phyloP scores from a whole-genome alignment of 2,329 filamentous ascomycete genomes.

The Ophioceras dolichostomum region DNA sequence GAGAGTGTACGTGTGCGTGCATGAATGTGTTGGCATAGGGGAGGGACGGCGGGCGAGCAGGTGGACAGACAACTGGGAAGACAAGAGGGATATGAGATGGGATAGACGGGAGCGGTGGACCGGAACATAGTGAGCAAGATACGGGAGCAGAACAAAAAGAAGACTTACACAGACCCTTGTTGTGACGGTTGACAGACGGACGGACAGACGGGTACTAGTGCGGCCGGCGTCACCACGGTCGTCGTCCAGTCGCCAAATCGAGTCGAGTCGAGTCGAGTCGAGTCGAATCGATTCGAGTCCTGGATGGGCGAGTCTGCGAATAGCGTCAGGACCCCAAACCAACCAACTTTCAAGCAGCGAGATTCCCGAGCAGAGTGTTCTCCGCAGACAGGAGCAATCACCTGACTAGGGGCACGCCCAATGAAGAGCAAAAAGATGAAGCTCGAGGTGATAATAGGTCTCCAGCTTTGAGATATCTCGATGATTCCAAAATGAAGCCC shows the following conservation, averaged over 20 bases:
- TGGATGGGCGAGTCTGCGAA: not conserved
- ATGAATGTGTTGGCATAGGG: no score
- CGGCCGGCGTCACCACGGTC: not conserved
- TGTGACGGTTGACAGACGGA: no score
- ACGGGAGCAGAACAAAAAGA: no score
- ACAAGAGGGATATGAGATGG: not conserved
- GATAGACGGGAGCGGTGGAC: no score
- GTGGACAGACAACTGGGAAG: no score
- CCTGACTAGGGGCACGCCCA: conserved; percentile 36
- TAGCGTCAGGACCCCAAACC: not conserved
- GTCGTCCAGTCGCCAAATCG: conserved; percentile 1
- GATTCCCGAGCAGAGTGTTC: conserved; percentile 7
- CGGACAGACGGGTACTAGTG: not conserved
- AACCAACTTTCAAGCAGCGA: not conserved
- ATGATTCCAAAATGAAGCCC: conserved; percentile 22
- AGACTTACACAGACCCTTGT: no score
- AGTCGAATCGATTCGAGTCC: conserved; percentile 5
- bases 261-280: conserved; percentile 1
- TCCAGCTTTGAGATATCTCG: conserved; percentile 20
- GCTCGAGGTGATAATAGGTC: conserved; percentile 40
- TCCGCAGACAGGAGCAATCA: conserved; percentile 36
- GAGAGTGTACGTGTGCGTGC: no score
- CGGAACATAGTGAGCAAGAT: no score
- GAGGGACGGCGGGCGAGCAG: no score
- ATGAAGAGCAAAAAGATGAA: conserved; percentile 28